Base-by-base conservation (phyloP, 192 early-diverging fungal species). In the Coemansia erecta region DNA sequence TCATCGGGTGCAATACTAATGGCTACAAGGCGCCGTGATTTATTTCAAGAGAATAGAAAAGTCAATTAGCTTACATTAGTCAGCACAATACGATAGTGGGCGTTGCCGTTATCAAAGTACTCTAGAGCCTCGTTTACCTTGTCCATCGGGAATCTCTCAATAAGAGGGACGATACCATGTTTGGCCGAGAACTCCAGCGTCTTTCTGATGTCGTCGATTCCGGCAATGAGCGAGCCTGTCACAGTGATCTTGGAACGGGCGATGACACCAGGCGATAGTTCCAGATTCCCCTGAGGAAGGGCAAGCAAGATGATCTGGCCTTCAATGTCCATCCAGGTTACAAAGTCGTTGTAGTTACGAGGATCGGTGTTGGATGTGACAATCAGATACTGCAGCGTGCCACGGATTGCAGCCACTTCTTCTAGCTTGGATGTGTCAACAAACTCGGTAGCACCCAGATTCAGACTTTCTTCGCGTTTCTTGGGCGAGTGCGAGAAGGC, bases 151-250 rank as follows among this genome's bases (percentile, higher is more conserved):
- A 80, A 69, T 23, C 80, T 78, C 44, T 91, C 86, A 53, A 93
- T 85, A 54, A 73, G 68, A 1, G 89, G 83, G 56, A 72, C 76
- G 62, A 93, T 83, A 24, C 86, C 74, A 60, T 87, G 82, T 61
- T 86, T 63, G 23, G 83, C 82, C 1, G 87, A 85, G 61, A 90
- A 86, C 24, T 88, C 79, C 0, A 91, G 67, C 78, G 87, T 90
- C 59, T 84, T 67, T 24, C 77, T 73, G 43, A 89, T 65, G 6
- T 84, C 74, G 37, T 82, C 60, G 45, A 84, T 58, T 8, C 84
- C 77, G 49, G 84, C 89, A 22, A 90, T 83, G 57, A 87, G 45
- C 17, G 85, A 86, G 2, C 89, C 90, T 15, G 68, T 75, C 13
- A 86, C 67, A 21, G 66, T 63, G 8, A 81, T 67, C 53, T 77